A percentile compares a stretch with the other conserved stretches of the same genome.
Evolutionary conservation across 1,284 basidiomycete species (phyloP).

Genomic region (Naganishia sp.): DNA sequence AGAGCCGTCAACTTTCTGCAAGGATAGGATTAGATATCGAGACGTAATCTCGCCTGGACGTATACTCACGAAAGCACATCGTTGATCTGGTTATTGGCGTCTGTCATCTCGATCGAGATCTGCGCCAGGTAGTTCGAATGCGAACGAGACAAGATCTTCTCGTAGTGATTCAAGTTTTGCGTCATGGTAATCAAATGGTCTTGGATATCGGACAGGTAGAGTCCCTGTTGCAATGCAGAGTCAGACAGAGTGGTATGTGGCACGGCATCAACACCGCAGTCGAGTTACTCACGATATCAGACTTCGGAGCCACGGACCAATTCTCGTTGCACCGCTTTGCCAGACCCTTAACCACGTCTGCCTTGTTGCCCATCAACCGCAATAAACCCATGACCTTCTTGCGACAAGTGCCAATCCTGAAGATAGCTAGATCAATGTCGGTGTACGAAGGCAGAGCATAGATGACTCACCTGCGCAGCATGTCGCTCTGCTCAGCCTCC

Average conservation of each 20-base stretch:
- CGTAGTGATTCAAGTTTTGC: slow-evolving; percentile 97
- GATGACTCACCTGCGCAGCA: slow-evolving; percentile 63
- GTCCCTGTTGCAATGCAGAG: slow-evolving; percentile 62
- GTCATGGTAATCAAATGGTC: slow-evolving; percentile 99
- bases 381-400: slow-evolving; percentile 99
- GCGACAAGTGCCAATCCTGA: slow-evolving; percentile 91
- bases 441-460: slow-evolving; percentile 8
- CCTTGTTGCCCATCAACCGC: slow-evolving; percentile 96
- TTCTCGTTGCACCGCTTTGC: slow-evolving; percentile 98
- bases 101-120: slow-evolving; percentile 98
- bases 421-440: neutral
- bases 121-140: slow-evolving; percentile 99
- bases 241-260: neutral
- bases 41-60: neutral
- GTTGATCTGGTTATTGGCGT: slow-evolving; percentile 99
- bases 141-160: slow-evolving; percentile 96
- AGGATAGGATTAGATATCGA: slow-evolving; percentile 10
- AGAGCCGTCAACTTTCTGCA: slow-evolving; percentile 92
- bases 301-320: slow-evolving; percentile 96
- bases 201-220: slow-evolving; percentile 92
- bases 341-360: slow-evolving; percentile 97
- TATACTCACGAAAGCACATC: slow-evolving; percentile 69
- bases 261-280: no score
- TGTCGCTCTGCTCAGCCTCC: slow-evolving; percentile 76
- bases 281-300: slow-evolving; percentile 76